Conservation (phyloP, 139 green algal species). For the Yamagishiella unicocca region DNA sequence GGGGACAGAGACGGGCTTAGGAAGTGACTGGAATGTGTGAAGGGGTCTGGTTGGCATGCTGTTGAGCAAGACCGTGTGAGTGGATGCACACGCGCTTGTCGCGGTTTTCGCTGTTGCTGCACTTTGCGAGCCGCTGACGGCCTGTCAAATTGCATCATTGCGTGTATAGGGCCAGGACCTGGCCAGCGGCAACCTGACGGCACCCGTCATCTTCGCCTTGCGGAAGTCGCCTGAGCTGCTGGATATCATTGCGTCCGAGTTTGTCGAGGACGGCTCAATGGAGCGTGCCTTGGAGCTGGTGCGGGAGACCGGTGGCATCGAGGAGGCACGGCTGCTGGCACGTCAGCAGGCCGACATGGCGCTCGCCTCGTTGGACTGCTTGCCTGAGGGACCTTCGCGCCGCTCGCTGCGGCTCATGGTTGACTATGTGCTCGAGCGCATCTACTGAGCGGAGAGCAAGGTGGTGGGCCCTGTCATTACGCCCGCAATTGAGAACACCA, state of each 20-base stretch:
- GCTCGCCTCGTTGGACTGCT: slow-evolving; percentile 71
- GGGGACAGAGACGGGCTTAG: no score
- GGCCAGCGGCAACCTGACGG: slow-evolving; percentile 96
- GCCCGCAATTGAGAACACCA: not conserved
- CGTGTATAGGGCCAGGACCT: slow-evolving; percentile 96
- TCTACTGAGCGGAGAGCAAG: slow-evolving; percentile 76
- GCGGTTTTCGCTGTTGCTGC: no score
- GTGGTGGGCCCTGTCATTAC: not conserved
- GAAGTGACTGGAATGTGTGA: no score
- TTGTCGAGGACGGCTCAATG: slow-evolving; percentile 84
- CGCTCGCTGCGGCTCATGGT: slow-evolving; percentile 92
- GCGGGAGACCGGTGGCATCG: slow-evolving; percentile 72
- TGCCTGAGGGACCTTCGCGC: slow-evolving; percentile 85
- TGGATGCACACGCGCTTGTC: no score
- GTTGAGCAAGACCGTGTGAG: no score
- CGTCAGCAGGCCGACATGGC: slow-evolving; percentile 81
- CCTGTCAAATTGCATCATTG: not conserved
- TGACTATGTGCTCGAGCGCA: slow-evolving; percentile 94
- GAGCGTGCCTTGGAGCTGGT: slow-evolving; percentile 88
- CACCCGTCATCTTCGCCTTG: slow-evolving; percentile 94
- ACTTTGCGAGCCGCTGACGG: not conserved
- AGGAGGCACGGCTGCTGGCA: slow-evolving; percentile 74
- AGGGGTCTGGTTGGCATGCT: no score
- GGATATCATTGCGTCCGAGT: slow-evolving; percentile 87
- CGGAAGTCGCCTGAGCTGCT: slow-evolving; percentile 74